Evolutionary conservation across 179 eudicot genomes (phyloP).

Genomic region (Silene coronaria): DNA sequence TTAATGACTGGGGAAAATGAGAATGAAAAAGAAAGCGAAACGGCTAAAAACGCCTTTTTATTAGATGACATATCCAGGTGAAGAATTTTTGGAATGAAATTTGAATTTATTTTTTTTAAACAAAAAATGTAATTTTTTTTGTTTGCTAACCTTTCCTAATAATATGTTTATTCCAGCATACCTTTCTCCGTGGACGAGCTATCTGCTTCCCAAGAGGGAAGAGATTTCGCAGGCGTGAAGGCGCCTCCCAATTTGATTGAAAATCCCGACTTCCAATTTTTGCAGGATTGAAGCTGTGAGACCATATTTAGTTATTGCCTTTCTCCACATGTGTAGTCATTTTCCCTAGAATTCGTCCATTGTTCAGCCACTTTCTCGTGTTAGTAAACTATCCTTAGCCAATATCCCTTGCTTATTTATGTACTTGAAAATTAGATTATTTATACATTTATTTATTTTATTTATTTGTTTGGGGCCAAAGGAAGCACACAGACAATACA

Average conservation of each 20-base stretch:
- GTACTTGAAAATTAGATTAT: not conserved
- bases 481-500: not conserved
- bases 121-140: not conserved
- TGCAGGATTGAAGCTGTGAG: conserved; percentile 43
- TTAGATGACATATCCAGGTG: conserved; percentile 70
- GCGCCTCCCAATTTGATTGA: conserved; percentile 56
- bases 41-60: conserved; percentile 40
- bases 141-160: conserved; percentile 3
- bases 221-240: conserved; percentile 59
- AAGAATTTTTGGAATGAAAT: not conserved
- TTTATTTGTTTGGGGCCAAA: not conserved
- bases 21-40: conserved; percentile 24
- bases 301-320: not conserved
- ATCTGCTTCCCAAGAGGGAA: conserved; percentile 42
- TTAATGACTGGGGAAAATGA: conserved; percentile 44
- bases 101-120: too few relatives aligned
- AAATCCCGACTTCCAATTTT: conserved; percentile 70
- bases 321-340: conserved; percentile 21
- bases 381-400: not conserved
- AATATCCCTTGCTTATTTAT: not conserved
- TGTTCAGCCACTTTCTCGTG: too few relatives aligned
- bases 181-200: conserved; percentile 65
- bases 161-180: conserved; percentile 46
- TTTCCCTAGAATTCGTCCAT: not conserved
- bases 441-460: too few relatives aligned